Evolutionary conservation across 2,329 filamentous ascomycete species (phyloP).

Genomic region (Scleromitrula shiraiana): DNA sequence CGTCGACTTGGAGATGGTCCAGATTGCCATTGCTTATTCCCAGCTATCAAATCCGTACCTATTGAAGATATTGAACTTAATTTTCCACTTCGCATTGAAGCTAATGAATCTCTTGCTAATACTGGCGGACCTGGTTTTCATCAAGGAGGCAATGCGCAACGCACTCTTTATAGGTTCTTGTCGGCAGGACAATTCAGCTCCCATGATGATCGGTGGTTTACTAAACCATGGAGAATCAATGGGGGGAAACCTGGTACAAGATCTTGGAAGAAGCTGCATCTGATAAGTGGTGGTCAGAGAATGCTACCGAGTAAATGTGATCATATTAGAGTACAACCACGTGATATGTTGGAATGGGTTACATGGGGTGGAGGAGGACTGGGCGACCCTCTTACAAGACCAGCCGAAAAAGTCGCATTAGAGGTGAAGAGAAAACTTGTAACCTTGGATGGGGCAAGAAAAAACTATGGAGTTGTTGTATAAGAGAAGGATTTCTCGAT

Average conservation of each 20-base stretch:
- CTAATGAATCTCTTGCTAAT: slow-evolving; percentile 5
- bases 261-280: slow-evolving; percentile 3
- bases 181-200: slow-evolving; percentile 1
- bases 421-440: slow-evolving; percentile 3
- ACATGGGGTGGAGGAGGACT: slow-evolving; percentile 4
- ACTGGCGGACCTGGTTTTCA: slow-evolving; percentile 3
- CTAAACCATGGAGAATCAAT: slow-evolving; percentile 2
- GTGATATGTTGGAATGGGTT: slow-evolving; percentile 4
- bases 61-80: slow-evolving; percentile 5
- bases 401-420: slow-evolving; percentile 2
- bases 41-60: slow-evolving; percentile 1
- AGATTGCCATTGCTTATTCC: slow-evolving; percentile 5
- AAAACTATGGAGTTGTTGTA: slow-evolving; percentile 1
- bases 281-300: neutral
- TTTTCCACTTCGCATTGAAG: slow-evolving; percentile 4
- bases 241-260: neutral
- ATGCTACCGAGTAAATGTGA: slow-evolving; percentile 5
- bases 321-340: neutral
- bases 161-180: neutral
- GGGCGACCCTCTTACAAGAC: neutral
- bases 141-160: slow-evolving; percentile 1
- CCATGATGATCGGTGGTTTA: slow-evolving; percentile 8
- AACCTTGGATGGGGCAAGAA: neutral
- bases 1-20: slow-evolving; percentile 3
- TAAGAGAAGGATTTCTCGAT: neutral